Evolutionary conservation across 192 early-diverging fungal genomes (phyloP).

Genomic region (Paraglomus brasilianum): DNA sequence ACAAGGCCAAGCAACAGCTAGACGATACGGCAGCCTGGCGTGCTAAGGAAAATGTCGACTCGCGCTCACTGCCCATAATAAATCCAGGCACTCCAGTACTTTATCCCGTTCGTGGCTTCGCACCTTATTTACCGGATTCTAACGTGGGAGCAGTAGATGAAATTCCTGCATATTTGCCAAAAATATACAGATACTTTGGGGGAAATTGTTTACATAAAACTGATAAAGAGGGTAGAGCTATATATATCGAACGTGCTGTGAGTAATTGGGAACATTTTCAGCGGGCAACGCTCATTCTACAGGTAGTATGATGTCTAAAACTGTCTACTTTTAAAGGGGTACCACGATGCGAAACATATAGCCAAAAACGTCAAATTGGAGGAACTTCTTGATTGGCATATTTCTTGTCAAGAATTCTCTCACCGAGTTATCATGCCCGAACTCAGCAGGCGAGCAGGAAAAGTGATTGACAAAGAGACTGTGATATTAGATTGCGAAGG

Average conservation of each 20-base stretch:
- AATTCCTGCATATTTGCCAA: slow-evolving; percentile 63
- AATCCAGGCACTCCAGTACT: slow-evolving; percentile 59
- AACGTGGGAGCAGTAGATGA: slow-evolving; percentile 58
- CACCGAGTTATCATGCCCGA: slow-evolving; percentile 72
- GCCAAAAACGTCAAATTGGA: slow-evolving; percentile 57
- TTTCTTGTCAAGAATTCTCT: slow-evolving; percentile 69
- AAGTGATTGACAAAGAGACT: slow-evolving; percentile 73
- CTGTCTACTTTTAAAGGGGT: slow-evolving; percentile 41
- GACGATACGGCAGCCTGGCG: slow-evolving; percentile 63
- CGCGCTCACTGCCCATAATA: slow-evolving; percentile 53
- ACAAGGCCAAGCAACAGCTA: slow-evolving; percentile 58
- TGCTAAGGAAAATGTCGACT: slow-evolving; percentile 55
- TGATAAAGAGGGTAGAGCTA: slow-evolving; percentile 85
- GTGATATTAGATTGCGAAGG: slow-evolving; percentile 92
- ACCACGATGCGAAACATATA: slow-evolving; percentile 64
- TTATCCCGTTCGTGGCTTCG: slow-evolving; percentile 67
- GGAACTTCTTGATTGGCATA: slow-evolving; percentile 67
- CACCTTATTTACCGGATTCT: slow-evolving; percentile 54
- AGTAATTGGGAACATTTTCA: slow-evolving; percentile 16
- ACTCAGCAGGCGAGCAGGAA: slow-evolving; percentile 67
- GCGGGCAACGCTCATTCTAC: slow-evolving; percentile 1
- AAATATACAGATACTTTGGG: slow-evolving; percentile 64
- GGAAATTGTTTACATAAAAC: slow-evolving; percentile 80
- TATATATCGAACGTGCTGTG: slow-evolving; percentile 92
- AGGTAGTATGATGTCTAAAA: neutral